Evolutionary conservation across 2,329 filamentous ascomycete genomes (phyloP).

Genomic region (Botryotinia globosa): DNA sequence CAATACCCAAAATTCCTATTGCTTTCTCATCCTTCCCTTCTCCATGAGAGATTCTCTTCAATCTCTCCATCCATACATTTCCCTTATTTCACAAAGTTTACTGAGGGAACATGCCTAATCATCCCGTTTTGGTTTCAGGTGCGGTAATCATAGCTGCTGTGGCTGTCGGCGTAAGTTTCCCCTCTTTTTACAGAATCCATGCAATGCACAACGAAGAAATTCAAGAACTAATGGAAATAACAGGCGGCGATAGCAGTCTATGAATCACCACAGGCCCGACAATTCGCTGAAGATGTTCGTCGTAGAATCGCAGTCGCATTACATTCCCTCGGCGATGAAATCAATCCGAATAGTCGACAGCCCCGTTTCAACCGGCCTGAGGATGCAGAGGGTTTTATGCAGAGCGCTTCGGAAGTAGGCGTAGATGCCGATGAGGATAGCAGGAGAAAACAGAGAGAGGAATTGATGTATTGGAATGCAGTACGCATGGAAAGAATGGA

Average conservation of each 20-base stretch:
- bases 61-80: not conserved
- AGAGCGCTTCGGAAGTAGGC: conserved; percentile 48
- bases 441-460: conserved; percentile 59
- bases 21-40: conserved; percentile 11
- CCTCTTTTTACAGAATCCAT: conserved; percentile 1
- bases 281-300: conserved; percentile 59
- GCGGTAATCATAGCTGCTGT: conserved; percentile 37
- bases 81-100: conserved; percentile 15
- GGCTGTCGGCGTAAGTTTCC: conserved; percentile 36
- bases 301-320: conserved; percentile 59
- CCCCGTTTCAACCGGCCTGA: conserved; percentile 64
- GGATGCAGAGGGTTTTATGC: conserved; percentile 61
- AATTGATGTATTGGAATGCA: conserved; percentile 65
- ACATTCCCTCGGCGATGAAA: conserved; percentile 56
- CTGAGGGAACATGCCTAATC: conserved; percentile 36
- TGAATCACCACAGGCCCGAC: conserved; percentile 61
- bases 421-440: conserved; percentile 63
- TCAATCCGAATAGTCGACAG: conserved; percentile 42
- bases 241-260: conserved; percentile 48
- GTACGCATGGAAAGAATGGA: conserved; percentile 50
- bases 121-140: conserved; percentile 37
- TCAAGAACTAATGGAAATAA: conserved; percentile 19
- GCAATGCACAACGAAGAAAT: not conserved
- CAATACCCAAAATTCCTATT: not conserved
- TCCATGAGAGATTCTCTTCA: not conserved